phyloP scores from a whole-genome alignment of 768 basidiomycete genomes.

The Boletus insuetus region DNA sequence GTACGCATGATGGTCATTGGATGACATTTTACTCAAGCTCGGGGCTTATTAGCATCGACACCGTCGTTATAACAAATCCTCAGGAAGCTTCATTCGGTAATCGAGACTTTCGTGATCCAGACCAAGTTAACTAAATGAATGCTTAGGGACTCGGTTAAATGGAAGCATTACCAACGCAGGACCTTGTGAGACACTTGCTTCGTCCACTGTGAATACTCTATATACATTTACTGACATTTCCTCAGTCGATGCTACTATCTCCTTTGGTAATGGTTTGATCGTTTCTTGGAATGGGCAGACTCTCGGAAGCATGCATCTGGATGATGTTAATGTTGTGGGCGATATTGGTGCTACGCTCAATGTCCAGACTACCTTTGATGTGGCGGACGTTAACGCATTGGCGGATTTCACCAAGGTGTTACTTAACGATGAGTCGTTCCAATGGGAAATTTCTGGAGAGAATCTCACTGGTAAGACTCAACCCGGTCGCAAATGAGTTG shows the following conservation, averaged over 20 bases:
- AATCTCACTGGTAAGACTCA: constrained; percentile 53
- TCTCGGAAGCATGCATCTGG: constrained; percentile 61
- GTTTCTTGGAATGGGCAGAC: constrained; percentile 58
- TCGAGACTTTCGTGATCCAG: neutral
- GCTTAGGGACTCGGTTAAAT: constrained; percentile 46
- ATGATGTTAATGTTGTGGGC: constrained; percentile 54
- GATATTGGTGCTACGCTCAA: constrained; percentile 63
- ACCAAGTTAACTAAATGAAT: constrained; percentile 1
- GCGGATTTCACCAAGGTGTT: constrained; percentile 65
- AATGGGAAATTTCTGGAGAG: constrained; percentile 65
- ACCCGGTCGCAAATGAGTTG: neutral
- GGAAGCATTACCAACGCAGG: constrained; percentile 69
- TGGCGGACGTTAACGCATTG: constrained; percentile 54
- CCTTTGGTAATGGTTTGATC: constrained; percentile 59
- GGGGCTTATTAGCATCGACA: constrained; percentile 44
- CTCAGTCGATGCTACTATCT: constrained; percentile 63
- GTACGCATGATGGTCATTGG: constrained; percentile 30
- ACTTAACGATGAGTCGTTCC: constrained; percentile 62
- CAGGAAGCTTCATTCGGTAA: constrained; percentile 56
- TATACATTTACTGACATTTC: constrained; percentile 4
- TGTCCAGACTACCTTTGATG: constrained; percentile 51
- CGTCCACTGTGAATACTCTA: neutral
- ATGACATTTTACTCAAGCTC: neutral
- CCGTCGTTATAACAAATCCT: constrained; percentile 59
- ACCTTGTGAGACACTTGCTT: constrained; percentile 50